Base-by-base conservation (phyloP, 495 filamentous ascomycete species). In the Aspergillus leporis region DNA sequence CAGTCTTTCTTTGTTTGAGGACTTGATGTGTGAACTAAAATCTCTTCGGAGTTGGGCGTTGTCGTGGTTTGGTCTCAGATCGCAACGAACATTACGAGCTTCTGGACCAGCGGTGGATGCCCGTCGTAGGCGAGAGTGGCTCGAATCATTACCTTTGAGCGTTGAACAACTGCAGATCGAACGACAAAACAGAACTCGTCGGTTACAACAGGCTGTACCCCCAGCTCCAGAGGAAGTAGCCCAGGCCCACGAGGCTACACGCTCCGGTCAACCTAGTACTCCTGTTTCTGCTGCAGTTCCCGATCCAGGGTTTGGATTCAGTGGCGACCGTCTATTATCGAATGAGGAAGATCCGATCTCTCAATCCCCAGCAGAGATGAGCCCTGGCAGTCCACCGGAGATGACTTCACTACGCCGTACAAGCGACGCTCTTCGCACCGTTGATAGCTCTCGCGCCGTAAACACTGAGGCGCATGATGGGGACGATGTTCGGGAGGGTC, bases 311-410 rank as follows among this genome's bases (percentile, higher is more conserved):
- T 46, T 60, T 16, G 59, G 51, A 36, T 56, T 68, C 32, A 54
- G 59, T 3, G 68, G 68, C 23, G 62, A 66, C n/a, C 68, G 67
- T 36, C 62, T 71, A 0, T 61, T 79, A 22, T 66, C 70, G 41
- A 69, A 74, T 54, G 74, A 67, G 23, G 68, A 74, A 28, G 66
- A 71, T 54, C 74, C 68, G 14, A 69, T 76, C 22, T 70, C 73
- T 43, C 72, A 75, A 23, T 77, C 74, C 4, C 76, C 71, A 13
- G 69, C 62, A 12, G 70, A 74, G 59, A 75, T 75, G 63, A 75
- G 68, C 48, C 69, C 56, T 32, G 68, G 69, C 18, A 69, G 64
- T 41, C 68, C 71, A 25, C 64, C 73, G 14, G 72, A 66, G 43
- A 62, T 73, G 51, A 55, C 70, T 18, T 67, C 71, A 23, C 46